Evolutionary conservation across 331 rosid genomes (phyloP), one percentile per base, ranked within the genome.

Genomic region (Malus hybrid): DNA sequence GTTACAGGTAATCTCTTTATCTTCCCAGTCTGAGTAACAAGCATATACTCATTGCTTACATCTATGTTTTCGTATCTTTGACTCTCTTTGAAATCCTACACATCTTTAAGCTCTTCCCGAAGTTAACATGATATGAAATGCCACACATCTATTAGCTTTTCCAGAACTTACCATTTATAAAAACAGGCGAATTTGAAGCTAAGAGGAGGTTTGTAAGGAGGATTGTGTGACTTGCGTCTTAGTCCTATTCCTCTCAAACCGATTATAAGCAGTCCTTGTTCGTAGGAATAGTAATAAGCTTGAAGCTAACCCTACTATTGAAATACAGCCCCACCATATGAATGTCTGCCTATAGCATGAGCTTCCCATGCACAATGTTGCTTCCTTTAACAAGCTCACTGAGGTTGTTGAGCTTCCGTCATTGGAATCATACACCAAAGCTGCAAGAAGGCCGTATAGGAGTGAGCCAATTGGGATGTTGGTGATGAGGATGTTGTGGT

Each of bases 381-480:
- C 83, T 24, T 83, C 87, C 19, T 27, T 81, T 69, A 88, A 61
- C 78, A 78, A 13, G 76, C 20, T 67, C 22, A 39, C 28, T 1
- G 10, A 50, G 50, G 42, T 31, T 1, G 3, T 19, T 28, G 81
- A 33, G 65, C 74, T 68, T 60, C 71, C 81, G 13, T 84, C 87
- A 9, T 79, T 82, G 61, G 90, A 79, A 72, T 94, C 99, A 69
- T 94, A 94, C 69, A 94, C 89, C 34, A 76, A 28, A 10, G 99
- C 99, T 29, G 99, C 97, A 6, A 94, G 83, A 52, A 79, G 82
- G 39, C 99, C 99, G 52, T 94, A 92, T 12, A 92, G 73, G 59
- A 94, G 93, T 0, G 97, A 94, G 20, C 99, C 97, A 22, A 92
- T 80, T 31, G 99, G 96, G 71, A 92, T 94, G 46, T 94, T 94